Conservation (phyloP, 75 land plant species). For the Pinus albicaulis region DNA sequence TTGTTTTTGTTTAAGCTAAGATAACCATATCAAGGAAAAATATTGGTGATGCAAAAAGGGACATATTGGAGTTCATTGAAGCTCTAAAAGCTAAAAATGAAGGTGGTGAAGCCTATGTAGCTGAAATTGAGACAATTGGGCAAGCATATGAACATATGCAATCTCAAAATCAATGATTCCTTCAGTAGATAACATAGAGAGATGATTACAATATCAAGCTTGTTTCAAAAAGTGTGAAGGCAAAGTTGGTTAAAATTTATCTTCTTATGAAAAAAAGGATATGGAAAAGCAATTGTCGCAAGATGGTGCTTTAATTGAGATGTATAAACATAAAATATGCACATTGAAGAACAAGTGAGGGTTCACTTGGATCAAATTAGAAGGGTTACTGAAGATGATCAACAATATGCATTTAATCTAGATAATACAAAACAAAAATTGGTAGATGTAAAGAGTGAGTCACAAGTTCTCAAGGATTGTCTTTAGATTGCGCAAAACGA, state of each 20-base stretch:
- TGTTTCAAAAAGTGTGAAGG: conserved; percentile 70
- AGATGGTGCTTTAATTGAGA: conserved; percentile 46
- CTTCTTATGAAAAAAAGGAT: conserved; percentile 54
- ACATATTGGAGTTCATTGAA: no score
- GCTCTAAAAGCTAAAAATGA: no score
- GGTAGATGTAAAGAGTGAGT: conserved; percentile 52
- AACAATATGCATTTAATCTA: conserved; percentile 39
- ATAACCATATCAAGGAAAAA: no score
- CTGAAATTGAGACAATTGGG: no score
- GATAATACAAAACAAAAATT: conserved; percentile 50
- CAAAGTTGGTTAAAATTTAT: conserved; percentile 61
- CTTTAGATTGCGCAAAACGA: conserved; percentile 31
- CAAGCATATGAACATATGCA: no score
- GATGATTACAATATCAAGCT: conserved; percentile 39
- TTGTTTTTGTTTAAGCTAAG: no score
- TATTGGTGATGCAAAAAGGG: no score
- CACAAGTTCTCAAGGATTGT: conserved; percentile 36
- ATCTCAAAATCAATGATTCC: no score
- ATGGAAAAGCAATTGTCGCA: conserved; percentile 56
- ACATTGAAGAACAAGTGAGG: conserved; percentile 80
- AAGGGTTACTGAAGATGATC: conserved; percentile 59
- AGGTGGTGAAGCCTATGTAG: no score
- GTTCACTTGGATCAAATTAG: conserved; percentile 58
- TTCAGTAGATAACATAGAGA: no score
- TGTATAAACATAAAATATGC: conserved; percentile 49